Evolutionary conservation across 140 eudicot species (phyloP).

Genomic region (Anethum foeniculum): DNA sequence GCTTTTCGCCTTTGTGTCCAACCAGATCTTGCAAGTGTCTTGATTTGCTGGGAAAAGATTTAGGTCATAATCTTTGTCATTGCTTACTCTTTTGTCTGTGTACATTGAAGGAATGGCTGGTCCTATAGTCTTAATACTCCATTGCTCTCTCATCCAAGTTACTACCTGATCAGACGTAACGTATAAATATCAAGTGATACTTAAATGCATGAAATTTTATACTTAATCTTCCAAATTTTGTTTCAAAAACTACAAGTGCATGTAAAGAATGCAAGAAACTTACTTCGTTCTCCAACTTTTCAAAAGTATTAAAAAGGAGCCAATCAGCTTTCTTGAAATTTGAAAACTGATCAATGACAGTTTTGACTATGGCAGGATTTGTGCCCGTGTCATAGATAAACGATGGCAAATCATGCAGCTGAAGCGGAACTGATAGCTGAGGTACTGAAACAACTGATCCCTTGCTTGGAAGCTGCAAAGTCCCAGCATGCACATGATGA

Average conservation of each 20-base stretch:
- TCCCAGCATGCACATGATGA: not conserved
- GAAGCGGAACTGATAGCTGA: not conserved
- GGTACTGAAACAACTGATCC: not conserved
- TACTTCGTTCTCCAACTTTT: conserved; percentile 34
- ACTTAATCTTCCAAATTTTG: not conserved
- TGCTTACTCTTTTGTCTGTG: not conserved
- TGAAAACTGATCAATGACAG: conserved; percentile 12
- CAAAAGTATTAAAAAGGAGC: conserved; percentile 26
- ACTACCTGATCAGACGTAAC: not conserved
- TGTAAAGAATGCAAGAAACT: not conserved
- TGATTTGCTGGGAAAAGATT: conserved; percentile 1
- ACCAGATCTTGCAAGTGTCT: not conserved
- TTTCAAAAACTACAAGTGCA: not conserved
- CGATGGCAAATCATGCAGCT: conserved; percentile 4
- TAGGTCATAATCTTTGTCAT: conserved; percentile 6
- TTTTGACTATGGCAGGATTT: conserved; percentile 13
- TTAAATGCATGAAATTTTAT: not conserved
- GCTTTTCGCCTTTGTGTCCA: not conserved
- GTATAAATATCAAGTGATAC: not conserved
- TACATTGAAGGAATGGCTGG: conserved; percentile 8
- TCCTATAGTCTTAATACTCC: not conserved
- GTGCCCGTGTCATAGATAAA: conserved; percentile 10
- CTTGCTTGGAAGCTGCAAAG: not conserved
- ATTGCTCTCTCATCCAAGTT: not conserved
- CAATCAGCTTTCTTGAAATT: conserved; percentile 23